Base-by-base conservation (phyloP, 768 basidiomycete species). In the Boletus insuetus region DNA sequence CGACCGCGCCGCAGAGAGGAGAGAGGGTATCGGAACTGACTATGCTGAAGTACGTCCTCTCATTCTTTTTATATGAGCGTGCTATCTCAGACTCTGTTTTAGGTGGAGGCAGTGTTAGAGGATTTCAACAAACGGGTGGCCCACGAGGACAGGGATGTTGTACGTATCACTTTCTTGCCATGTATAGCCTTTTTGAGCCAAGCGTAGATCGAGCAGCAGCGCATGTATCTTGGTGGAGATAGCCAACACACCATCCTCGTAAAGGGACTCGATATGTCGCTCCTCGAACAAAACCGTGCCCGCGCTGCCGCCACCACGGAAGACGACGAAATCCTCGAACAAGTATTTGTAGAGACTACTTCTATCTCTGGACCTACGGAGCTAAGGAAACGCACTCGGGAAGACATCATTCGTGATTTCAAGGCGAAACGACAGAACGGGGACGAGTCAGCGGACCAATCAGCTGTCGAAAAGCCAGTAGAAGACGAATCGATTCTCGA, bases 221-320 rank as follows among this genome's bases (percentile, higher is more conserved):
- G 93, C 35, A 78, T 77, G 53, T 91, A 89, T 67, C 81, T 94
- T 6, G 92, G 92, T 17, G 91, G 92, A 37, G 91, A 96, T 68
- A 83, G 85, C 40, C 80, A 89, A 54, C 93, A 95, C 67, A 85
- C 91, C 12, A 81, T 94, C 53, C 82, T 94, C 12, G 91, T 94
- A 40, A 96, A 94, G 65, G 92, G 92, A 26, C 84, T 98, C 44
- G 95, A 98, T 66, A 79, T 87, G 60, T 87, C 91, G 0, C 80
- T 97, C 8, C 77, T 97, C 16, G 89, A 92, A 64, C 89, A 92
- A 61, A 85, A 89, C 59, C 93, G 86, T 71, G 86, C 87, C 4
- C 84, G 86, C 38, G 76, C 75, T 2, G 73, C 77, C 3, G 69
- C 75, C n/a, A 75, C 81, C 14, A 75, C 78, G 5, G 85, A 86